phyloP scores from a whole-genome alignment of 192 early-diverging fungal species.

The Gigaspora rosea region DNA sequence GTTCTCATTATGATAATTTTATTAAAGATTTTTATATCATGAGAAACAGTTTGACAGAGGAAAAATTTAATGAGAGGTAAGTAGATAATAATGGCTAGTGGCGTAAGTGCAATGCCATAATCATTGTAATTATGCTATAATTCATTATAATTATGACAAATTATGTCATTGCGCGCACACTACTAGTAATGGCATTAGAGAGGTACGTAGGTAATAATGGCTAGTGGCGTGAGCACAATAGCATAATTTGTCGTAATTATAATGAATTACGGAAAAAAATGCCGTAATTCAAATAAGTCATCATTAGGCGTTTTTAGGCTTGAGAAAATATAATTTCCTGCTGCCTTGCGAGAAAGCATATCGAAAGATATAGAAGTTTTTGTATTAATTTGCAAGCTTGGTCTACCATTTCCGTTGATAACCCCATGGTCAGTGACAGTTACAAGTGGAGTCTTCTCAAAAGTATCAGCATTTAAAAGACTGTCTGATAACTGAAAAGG shows the following conservation, averaged over 20 bases:
- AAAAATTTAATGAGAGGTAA: background rate
- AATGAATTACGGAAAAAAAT: too few relatives aligned
- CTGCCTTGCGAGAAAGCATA: background rate
- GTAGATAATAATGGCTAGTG: too few relatives aligned
- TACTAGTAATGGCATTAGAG: too few relatives aligned
- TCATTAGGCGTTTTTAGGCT: background rate
- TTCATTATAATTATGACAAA: too few relatives aligned
- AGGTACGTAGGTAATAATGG: too few relatives aligned
- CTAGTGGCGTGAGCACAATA: too few relatives aligned
- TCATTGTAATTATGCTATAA: too few relatives aligned
- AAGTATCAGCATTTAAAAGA: slow-evolving; percentile 3
- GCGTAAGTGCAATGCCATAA: too few relatives aligned
- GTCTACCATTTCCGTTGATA: background rate
- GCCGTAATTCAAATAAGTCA: background rate
- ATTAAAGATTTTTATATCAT: background rate
- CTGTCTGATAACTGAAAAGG: background rate
- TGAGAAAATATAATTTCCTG: slow-evolving; percentile 1
- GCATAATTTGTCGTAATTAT: too few relatives aligned
- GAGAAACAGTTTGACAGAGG: background rate
- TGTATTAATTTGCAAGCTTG: slow-evolving; percentile 6
- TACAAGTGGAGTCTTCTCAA: background rate
- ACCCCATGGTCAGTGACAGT: background rate
- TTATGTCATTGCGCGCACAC: too few relatives aligned
- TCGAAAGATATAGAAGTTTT: background rate
- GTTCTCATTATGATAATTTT: background rate